These are phyloP conservation scores for Carex arenaria DNA, from an alignment of 202 grass and related monocot genomes.

Conservation along the genomic window DNA sequence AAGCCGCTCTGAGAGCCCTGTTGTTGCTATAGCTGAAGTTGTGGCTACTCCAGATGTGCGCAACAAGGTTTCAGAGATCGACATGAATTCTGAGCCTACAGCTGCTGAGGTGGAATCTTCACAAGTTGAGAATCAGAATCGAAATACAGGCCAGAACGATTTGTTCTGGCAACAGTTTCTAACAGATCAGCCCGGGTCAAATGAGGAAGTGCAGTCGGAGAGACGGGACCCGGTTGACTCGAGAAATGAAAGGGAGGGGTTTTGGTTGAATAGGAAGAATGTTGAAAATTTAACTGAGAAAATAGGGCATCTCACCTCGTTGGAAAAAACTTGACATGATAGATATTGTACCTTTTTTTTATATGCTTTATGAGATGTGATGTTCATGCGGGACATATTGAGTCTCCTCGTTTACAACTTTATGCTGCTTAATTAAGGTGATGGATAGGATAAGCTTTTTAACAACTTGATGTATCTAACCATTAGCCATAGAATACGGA, in stretches of 20 bases:
- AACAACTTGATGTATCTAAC: background rate
- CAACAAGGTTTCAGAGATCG: constrained; percentile 68
- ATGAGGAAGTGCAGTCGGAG: constrained; percentile 68
- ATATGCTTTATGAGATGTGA: background rate
- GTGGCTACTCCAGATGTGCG: constrained; percentile 29
- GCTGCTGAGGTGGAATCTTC: constrained; percentile 48
- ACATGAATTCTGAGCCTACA: constrained; percentile 82
- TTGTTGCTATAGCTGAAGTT: constrained; percentile 29
- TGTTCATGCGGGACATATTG: background rate
- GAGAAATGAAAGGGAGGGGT: constrained; percentile 28
- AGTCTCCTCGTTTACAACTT: background rate
- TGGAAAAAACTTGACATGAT: constrained; percentile 55
- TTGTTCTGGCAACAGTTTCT: constrained; percentile 95
- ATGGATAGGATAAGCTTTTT: background rate
- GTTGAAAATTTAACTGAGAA: constrained; percentile 56
- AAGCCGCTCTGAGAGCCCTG: constrained; percentile 60
- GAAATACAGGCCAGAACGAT: constrained; percentile 57
- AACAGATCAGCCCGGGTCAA: constrained; percentile 62
- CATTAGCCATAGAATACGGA: background rate
- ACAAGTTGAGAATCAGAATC: background rate
- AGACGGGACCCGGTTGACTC: constrained; percentile 45
- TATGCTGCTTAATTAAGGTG: background rate
- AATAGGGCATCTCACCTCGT: constrained; percentile 64
- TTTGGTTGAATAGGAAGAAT: constrained; percentile 63
- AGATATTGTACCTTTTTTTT: constrained; percentile 14